Evolutionary conservation across 1,139 yeast species (phyloP).

Genomic region (Meyerozyma elateridarum): DNA sequence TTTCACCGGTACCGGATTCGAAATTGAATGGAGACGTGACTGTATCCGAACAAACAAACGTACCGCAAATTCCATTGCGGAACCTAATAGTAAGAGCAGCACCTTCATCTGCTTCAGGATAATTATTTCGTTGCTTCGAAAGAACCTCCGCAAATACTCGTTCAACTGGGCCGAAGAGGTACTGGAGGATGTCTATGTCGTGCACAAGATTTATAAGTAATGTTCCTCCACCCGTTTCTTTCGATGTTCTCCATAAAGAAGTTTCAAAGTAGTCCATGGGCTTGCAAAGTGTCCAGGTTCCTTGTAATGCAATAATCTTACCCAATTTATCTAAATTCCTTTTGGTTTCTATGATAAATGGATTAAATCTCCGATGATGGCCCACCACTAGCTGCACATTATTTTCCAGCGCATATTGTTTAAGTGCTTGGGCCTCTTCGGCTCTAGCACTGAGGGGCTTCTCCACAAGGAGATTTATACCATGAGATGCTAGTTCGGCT

Average conservation of each 20-base stretch:
- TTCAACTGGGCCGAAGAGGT: slow-evolving; percentile 34
- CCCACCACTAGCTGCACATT: slow-evolving; percentile 32
- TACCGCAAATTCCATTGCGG: slow-evolving; percentile 31
- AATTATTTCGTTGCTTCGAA: slow-evolving; percentile 25
- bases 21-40: slow-evolving; percentile 38
- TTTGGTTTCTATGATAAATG: slow-evolving; percentile 33
- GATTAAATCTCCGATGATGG: slow-evolving; percentile 39
- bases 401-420: slow-evolving; percentile 17
- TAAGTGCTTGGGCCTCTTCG: slow-evolving; percentile 29
- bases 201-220: slow-evolving; percentile 37
- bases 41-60: slow-evolving; percentile 37
- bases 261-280: slow-evolving; percentile 27
- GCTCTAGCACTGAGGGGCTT: slow-evolving; percentile 33
- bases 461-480: slow-evolving; percentile 34
- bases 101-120: slow-evolving; percentile 36
- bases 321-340: slow-evolving; percentile 27
- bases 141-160: slow-evolving; percentile 35
- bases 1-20: slow-evolving; percentile 39
- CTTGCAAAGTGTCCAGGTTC: slow-evolving; percentile 35
- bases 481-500: slow-evolving; percentile 28
- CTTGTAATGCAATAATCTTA: slow-evolving; percentile 33
- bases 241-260: slow-evolving; percentile 34
- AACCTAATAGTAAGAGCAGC: slow-evolving; percentile 33
- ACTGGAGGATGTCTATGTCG: slow-evolving; percentile 36
- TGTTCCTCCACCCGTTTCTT: slow-evolving; percentile 35